Conservation (phyloP, 306 rosid genomes). For the Arachis hypogaea region DNA sequence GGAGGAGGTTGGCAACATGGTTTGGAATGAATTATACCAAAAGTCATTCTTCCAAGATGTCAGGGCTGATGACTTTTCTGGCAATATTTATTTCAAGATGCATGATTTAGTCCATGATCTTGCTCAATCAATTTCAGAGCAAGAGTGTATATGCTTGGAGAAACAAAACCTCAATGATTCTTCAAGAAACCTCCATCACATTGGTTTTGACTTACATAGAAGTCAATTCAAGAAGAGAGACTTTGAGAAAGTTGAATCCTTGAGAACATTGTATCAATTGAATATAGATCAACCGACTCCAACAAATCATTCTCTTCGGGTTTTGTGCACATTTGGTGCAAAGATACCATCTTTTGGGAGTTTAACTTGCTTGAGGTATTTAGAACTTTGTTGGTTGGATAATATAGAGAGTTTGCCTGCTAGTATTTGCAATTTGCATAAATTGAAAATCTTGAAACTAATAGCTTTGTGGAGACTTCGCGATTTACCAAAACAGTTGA, state of each 20-base stretch:
- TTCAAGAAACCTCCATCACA: constrained; percentile 2
- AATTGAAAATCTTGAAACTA: constrained; percentile 1
- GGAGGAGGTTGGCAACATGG: not conserved
- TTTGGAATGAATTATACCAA: not conserved
- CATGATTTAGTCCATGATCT: constrained; percentile 16
- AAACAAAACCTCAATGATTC: not conserved
- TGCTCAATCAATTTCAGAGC: not conserved
- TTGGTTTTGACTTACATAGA: not conserved
- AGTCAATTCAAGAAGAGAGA: not conserved
- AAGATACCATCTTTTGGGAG: not conserved
- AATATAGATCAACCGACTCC: not conserved
- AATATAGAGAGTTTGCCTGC: not conserved
- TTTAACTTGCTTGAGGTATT: constrained; percentile 25
- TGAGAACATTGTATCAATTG: not conserved
- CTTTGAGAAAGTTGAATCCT: not conserved
- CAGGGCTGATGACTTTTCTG: not conserved
- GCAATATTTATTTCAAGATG: not conserved
- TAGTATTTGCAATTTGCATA: not conserved
- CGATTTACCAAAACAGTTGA: not conserved
- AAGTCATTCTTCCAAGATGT: not conserved
- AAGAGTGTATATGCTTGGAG: not conserved
- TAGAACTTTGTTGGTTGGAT: not conserved
- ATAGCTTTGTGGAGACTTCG: not conserved
- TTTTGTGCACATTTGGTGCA: not conserved
- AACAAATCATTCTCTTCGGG: not conserved